Base-by-base conservation (phyloP, 2,329 filamentous ascomycete genomes). In the Sporothrix curviconia region DNA sequence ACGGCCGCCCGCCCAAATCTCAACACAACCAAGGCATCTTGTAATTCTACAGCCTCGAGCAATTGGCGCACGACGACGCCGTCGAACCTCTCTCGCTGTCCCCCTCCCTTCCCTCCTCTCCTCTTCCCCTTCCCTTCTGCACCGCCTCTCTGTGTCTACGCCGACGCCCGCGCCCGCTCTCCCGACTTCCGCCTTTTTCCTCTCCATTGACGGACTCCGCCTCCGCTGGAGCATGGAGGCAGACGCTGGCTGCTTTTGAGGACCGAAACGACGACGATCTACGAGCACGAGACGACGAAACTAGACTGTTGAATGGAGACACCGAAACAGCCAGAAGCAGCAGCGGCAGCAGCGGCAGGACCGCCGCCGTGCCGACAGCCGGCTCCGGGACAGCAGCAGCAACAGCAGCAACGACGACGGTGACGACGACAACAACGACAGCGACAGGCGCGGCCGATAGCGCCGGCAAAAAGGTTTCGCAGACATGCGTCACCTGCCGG, bases 401-500 rank as follows among this genome's bases (percentile, higher is more conserved):
- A 32, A 24, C 52, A 28, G 44, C 17, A 40, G 34, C 55, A 14
- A 30, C 54, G 25, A 24, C 44, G 19, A 36, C 12, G 43, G 43
- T 25, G 24, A 7, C 55, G 19, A 37, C n/a, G 37, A 39, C 39
- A 17, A 7, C 25, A 3, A 24, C 43, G 24, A 8, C 32, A 9
- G 17, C 28, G 24, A 4, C 47, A 17, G 19, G 15, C 15, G 5
- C 51, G 36, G 28, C 43, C 37, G 34, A 28, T 19, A 14, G 15
- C 40, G 34, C 30, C 5, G 37, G 14, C 24, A 75, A 74, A 61
- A 73, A 74, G 57, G 72, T 72, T 40, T 74, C 73, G 17, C 68
- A 74, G 34, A 81, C 79, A n/a, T 81, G 79, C 65, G 72, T 76
- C 61, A 79, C 78, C 11, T 81, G 78, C 61, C 76, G 78, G 22